Percentiles rank a stretch among this genome's conserved stretches.
Evolutionary conservation across 1,139 yeast species (phyloP).

Genomic region (Lodderomyces orthopsilosis): DNA sequence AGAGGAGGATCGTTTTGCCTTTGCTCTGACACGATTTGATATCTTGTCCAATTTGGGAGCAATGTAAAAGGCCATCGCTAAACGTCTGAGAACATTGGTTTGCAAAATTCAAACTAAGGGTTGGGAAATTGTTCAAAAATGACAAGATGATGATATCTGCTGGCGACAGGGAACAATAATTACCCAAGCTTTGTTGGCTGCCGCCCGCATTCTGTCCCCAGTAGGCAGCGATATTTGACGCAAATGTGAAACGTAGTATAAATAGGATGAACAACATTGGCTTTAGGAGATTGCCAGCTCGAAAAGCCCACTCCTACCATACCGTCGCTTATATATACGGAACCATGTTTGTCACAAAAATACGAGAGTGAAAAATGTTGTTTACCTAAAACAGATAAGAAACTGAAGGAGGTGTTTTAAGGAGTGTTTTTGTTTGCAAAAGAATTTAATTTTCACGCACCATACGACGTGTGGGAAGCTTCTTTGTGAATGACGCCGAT

Average conservation of each 20-base stretch:
- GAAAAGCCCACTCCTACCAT: neutral
- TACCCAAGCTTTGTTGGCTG: constrained; percentile 54
- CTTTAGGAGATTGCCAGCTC: neutral
- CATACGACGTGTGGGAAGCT: neutral
- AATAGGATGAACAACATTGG: constrained; percentile 3
- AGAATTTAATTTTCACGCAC: neutral
- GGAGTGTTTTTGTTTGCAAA: neutral
- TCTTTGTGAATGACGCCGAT: neutral
- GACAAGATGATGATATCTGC: constrained; percentile 70
- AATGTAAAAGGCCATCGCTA: constrained; percentile 54
- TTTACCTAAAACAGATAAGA: constrained; percentile 2
- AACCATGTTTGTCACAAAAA: neutral
- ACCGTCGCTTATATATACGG: neutral
- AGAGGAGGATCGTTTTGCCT: constrained; percentile 66
- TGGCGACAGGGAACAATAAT: constrained; percentile 61
- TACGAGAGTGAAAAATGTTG: neutral
- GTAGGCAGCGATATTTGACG: constrained; percentile 49
- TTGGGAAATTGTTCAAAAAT: constrained; percentile 60
- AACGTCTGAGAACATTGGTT: constrained; percentile 54
- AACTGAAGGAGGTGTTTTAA: constrained; percentile 2
- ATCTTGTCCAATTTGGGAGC: constrained; percentile 62
- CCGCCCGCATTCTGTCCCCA: constrained; percentile 90
- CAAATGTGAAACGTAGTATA: constrained; percentile 7
- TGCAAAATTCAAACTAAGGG: constrained; percentile 55
- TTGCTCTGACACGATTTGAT: constrained; percentile 68